Conservation (phyloP, 2,329 filamentous ascomycete species). For the Pyricularia sp. region DNA sequence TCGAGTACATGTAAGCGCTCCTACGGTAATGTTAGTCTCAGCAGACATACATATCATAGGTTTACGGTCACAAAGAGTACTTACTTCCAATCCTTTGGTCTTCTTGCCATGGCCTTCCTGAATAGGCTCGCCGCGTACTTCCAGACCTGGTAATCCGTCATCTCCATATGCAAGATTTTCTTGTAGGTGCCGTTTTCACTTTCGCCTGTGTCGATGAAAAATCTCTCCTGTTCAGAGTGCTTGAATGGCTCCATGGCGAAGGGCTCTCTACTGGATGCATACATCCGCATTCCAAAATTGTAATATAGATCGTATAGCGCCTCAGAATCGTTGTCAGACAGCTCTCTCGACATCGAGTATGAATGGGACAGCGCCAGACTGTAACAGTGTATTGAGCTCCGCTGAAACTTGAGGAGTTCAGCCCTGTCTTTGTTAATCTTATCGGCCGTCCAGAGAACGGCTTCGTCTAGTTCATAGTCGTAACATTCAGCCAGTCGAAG, state of each 20-base stretch:
- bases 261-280: conserved; percentile 47
- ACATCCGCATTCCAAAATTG: conserved; percentile 48
- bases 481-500: conserved; percentile 78
- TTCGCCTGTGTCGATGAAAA: conserved; percentile 34
- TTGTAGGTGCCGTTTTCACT: conserved; percentile 32
- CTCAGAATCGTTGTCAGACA: conserved; percentile 33
- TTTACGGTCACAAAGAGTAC: conserved; percentile 11
- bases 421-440: conserved; percentile 75
- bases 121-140: conserved; percentile 46
- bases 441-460: conserved; percentile 77
- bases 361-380: conserved; percentile 46
- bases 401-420: conserved; percentile 63
- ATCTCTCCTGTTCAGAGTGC: conserved; percentile 42
- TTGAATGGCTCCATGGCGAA: conserved; percentile 50
- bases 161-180: conserved; percentile 38
- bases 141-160: conserved; percentile 48
- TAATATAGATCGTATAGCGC: conserved; percentile 45
- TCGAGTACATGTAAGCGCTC: conserved; percentile 47
- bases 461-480: conserved; percentile 77
- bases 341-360: conserved; percentile 21
- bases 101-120: conserved; percentile 39
- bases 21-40: conserved; percentile 18
- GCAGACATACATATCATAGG: background rate
- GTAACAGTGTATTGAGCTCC: conserved; percentile 72
- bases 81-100: conserved; percentile 44